Evolutionary conservation across 441 rosid species (phyloP).

Genomic region (Populus hybrid): DNA sequence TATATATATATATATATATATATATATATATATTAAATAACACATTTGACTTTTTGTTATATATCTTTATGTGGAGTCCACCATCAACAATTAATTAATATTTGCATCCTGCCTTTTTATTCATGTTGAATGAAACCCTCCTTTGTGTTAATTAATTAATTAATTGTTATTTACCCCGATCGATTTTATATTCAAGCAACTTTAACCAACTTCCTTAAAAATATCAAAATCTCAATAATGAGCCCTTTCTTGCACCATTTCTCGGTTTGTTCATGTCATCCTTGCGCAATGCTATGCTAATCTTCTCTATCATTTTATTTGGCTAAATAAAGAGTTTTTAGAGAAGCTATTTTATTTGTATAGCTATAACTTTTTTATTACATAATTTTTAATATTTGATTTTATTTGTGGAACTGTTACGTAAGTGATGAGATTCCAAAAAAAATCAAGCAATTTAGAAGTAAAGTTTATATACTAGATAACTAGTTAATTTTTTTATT

Average conservation of each 20-base stretch:
- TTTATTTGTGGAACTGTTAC: neutral
- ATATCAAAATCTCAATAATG: neutral
- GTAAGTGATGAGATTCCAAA: neutral
- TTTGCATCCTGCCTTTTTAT: neutral
- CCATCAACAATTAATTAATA: neutral
- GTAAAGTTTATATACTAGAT: too few relatives aligned
- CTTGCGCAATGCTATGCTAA: neutral
- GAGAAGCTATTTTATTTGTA: neutral
- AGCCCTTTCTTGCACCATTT: neutral
- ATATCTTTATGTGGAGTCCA: neutral
- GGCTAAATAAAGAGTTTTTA: neutral
- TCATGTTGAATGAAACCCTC: neutral
- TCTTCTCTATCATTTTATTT: neutral
- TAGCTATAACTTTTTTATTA: neutral
- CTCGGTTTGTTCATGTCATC: neutral
- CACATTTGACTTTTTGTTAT: neutral
- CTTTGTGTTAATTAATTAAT: neutral
- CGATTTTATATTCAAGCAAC: neutral
- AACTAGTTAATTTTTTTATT: too few relatives aligned
- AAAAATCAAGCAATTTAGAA: too few relatives aligned
- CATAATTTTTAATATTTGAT: too few relatives aligned
- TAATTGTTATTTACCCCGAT: neutral
- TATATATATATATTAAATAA: too few relatives aligned
- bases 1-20: too few relatives aligned
- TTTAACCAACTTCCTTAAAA: neutral